Percentiles rank a stretch among this genome's conserved stretches.
phyloP scores from a whole-genome alignment of 2,329 filamentous ascomycete species.

The Laburnicola sp. region DNA sequence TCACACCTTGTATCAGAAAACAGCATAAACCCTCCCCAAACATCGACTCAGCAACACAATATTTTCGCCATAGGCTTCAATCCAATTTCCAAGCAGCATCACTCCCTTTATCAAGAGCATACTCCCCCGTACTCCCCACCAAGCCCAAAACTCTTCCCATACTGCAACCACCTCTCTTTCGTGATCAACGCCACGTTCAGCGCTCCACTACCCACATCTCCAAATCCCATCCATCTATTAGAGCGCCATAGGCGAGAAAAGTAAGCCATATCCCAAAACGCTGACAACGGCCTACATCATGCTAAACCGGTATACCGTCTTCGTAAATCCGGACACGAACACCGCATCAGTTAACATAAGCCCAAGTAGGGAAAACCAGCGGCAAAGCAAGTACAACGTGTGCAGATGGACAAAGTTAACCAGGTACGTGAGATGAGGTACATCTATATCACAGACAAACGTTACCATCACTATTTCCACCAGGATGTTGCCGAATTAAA shows the following conservation, averaged over 20 bases:
- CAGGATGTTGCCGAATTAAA: no score
- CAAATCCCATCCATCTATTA: no score
- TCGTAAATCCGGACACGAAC: conserved; percentile 32
- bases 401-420: no score
- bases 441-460: no score
- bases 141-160: conserved; percentile 13
- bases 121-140: conserved; percentile 16
- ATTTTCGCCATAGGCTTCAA: conserved; percentile 14
- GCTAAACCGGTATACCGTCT: conserved; percentile 37
- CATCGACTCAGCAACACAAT: no score
- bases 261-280: conserved; percentile 49
- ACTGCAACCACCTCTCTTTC: conserved; percentile 10
- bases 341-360: conserved; percentile 29
- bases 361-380: conserved; percentile 34
- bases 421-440: no score
- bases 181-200: conserved; percentile 50
- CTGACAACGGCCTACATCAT: conserved; percentile 45
- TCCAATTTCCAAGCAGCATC: conserved; percentile 12
- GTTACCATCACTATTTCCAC: no score
- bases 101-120: conserved; percentile 19
- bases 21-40: no score
- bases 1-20: no score
- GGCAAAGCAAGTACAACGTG: conserved; percentile 57
- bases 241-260: conserved; percentile 53
- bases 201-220: conserved; percentile 64